Evolutionary conservation across 2,329 filamentous ascomycete genomes (phyloP).

Genomic region (Sphaerulina musiva): DNA sequence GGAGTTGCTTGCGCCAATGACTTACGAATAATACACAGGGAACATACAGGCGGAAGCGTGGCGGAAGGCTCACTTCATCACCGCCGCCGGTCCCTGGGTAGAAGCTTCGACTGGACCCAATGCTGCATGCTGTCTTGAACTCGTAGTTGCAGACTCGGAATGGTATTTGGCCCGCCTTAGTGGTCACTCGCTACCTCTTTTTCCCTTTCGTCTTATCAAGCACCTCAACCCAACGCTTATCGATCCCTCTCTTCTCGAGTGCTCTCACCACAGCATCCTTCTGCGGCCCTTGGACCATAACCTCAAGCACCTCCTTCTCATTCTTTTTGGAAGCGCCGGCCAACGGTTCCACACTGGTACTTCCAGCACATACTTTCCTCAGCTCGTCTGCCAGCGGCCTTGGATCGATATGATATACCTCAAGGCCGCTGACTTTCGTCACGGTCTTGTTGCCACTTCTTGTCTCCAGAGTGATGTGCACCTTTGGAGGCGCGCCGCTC

Average conservation of each 20-base stretch:
- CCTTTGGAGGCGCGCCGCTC: constrained; percentile 54
- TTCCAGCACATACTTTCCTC: constrained; percentile 62
- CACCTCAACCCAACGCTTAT: constrained; percentile 55
- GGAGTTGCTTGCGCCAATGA: too few relatives aligned
- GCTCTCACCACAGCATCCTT: constrained; percentile 54
- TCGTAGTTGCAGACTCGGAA: too few relatives aligned
- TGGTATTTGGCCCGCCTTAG: too few relatives aligned
- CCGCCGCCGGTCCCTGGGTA: too few relatives aligned
- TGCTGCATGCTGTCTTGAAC: too few relatives aligned
- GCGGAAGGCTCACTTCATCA: too few relatives aligned
- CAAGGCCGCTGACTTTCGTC: constrained; percentile 56
- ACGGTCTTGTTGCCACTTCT: constrained; percentile 61
- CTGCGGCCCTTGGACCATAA: constrained; percentile 63
- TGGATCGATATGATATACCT: constrained; percentile 56
- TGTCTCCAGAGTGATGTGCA: constrained; percentile 55
- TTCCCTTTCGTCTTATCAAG: constrained; percentile 63
- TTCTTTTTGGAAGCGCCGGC: constrained; percentile 55
- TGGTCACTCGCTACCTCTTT: constrained; percentile 36
- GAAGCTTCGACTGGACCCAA: too few relatives aligned
- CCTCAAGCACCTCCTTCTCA: constrained; percentile 58
- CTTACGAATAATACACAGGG: too few relatives aligned
- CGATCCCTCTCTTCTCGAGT: constrained; percentile 54
- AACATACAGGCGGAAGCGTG: too few relatives aligned
- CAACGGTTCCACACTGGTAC: constrained; percentile 56
- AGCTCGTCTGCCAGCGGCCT: constrained; percentile 58